These are phyloP conservation scores for Cicer yamashitae DNA, from an alignment of 306 rosid genomes.

Conservation along the genomic window DNA sequence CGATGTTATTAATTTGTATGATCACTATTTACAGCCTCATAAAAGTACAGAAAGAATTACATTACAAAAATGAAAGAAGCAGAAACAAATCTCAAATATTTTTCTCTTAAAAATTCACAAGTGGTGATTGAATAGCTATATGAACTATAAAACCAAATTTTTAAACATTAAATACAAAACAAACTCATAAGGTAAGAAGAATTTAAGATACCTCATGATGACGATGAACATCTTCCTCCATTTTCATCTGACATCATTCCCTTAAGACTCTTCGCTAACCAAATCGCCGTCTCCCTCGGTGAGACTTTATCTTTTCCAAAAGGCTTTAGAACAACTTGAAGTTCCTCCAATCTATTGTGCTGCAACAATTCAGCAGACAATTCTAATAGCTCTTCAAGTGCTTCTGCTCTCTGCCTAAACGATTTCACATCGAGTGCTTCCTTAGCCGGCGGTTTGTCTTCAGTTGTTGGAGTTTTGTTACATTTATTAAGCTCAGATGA, in stretches of 20 bases:
- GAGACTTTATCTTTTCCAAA: slow-evolving; percentile 96
- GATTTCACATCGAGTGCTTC: slow-evolving; percentile 86
- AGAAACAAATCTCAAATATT: slow-evolving; percentile 26
- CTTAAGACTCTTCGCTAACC: slow-evolving; percentile 96
- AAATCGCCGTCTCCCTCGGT: slow-evolving; percentile 98
- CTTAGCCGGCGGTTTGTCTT: slow-evolving; percentile 72
- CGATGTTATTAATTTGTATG: slow-evolving; percentile 57
- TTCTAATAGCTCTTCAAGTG: slow-evolving; percentile 96
- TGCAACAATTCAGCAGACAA: slow-evolving; percentile 93
- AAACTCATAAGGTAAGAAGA: slow-evolving; percentile 46
- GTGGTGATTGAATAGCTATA: slow-evolving; percentile 51
- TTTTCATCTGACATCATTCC: slow-evolving; percentile 91
- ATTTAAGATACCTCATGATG: slow-evolving; percentile 47
- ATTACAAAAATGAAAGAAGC: slow-evolving; percentile 39
- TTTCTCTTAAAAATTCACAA: slow-evolving; percentile 57
- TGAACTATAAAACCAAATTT: slow-evolving; percentile 46
- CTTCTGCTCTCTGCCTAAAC: slow-evolving; percentile 93
- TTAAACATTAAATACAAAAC: slow-evolving; percentile 43
- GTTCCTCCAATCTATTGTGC: slow-evolving; percentile 87
- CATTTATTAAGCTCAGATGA: slow-evolving; percentile 57
- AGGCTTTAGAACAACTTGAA: slow-evolving; percentile 87
- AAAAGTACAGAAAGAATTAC: slow-evolving; percentile 74
- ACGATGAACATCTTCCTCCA: slow-evolving; percentile 57
- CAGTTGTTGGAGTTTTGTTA: slow-evolving; percentile 47
- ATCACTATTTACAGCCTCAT: slow-evolving; percentile 83